Percentiles rank a stretch among this genome's conserved stretches.
Evolutionary conservation across 148 eudicot genomes (phyloP).

Genomic region (Fallopia convolvulus): DNA sequence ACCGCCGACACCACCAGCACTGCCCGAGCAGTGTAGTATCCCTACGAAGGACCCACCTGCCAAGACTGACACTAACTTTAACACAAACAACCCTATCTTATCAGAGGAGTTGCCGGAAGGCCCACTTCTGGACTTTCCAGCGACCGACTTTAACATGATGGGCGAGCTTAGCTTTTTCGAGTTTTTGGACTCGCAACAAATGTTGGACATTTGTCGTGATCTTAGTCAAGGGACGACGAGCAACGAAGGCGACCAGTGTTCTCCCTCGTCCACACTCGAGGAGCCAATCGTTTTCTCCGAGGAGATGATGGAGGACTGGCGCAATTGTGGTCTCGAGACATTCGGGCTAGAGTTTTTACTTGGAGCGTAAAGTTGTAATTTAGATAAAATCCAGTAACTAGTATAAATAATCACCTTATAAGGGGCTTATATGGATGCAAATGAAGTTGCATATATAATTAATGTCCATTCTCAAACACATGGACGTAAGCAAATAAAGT

Average conservation of each 20-base stretch:
- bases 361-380: not conserved
- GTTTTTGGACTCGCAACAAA: constrained; percentile 18
- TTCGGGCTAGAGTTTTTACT: not conserved
- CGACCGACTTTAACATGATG: not conserved
- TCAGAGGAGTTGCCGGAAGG: not conserved
- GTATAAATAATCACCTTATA: too few species aligned
- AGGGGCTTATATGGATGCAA: too few species aligned
- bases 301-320: constrained; percentile 36
- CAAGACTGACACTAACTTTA: not conserved
- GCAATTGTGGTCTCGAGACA: not conserved
- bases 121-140: not conserved
- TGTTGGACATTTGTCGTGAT: constrained; percentile 17
- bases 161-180: constrained; percentile 23
- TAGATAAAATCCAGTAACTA: too few species aligned
- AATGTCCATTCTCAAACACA: not conserved
- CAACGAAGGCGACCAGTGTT: constrained; percentile 10
- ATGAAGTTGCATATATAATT: too few species aligned
- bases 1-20: not conserved
- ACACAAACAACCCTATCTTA: not conserved
- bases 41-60: not conserved
- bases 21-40: not conserved
- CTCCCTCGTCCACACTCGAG: constrained; percentile 14
- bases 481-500: not conserved
- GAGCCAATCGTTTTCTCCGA: constrained; percentile 24
- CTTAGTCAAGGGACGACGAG: constrained; percentile 19